Conservation (phyloP, 352 stramenopile genomes). For the Blastocystis sp. region DNA sequence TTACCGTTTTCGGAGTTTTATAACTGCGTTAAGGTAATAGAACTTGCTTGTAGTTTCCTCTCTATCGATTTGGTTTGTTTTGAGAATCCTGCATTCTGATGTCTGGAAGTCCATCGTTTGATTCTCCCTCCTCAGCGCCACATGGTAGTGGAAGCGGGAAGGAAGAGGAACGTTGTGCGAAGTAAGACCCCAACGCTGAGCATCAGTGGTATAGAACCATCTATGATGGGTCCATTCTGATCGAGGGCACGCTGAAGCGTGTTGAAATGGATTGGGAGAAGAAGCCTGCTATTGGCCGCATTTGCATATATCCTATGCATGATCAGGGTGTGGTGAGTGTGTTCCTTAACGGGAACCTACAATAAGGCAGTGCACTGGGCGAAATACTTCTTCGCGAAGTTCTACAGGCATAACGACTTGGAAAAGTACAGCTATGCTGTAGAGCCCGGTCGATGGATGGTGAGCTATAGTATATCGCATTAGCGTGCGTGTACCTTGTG, state of each 20-base stretch:
- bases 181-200: not conserved
- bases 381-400: slow-evolving; percentile 32
- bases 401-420: slow-evolving; percentile 18
- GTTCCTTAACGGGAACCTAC: slow-evolving; percentile 31
- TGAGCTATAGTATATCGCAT: slow-evolving; percentile 33
- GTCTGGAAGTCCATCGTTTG: not conserved
- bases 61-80: slow-evolving; percentile 34
- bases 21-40: slow-evolving; percentile 31
- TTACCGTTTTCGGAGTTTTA: slow-evolving; percentile 14
- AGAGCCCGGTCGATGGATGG: not conserved
- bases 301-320: slow-evolving; percentile 48
- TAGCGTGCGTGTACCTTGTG: slow-evolving; percentile 19
- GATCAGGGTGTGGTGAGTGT: no score
- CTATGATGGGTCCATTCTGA: slow-evolving; percentile 36
- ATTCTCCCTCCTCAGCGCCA: not conserved
- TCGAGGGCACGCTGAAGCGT: slow-evolving; percentile 3
- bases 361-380: slow-evolving; percentile 11
- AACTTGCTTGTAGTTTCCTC: slow-evolving; percentile 45
- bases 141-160: not conserved
- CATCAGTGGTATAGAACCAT: slow-evolving; percentile 17
- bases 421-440: slow-evolving; percentile 34
- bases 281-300: not conserved
- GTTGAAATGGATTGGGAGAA: slow-evolving; percentile 6
- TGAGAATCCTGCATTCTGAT: not conserved
- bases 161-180: slow-evolving; percentile 14